Evolutionary conservation across 208 protist genomes (phyloP).

Genomic region (Wallacemonas rigidus): DNA sequence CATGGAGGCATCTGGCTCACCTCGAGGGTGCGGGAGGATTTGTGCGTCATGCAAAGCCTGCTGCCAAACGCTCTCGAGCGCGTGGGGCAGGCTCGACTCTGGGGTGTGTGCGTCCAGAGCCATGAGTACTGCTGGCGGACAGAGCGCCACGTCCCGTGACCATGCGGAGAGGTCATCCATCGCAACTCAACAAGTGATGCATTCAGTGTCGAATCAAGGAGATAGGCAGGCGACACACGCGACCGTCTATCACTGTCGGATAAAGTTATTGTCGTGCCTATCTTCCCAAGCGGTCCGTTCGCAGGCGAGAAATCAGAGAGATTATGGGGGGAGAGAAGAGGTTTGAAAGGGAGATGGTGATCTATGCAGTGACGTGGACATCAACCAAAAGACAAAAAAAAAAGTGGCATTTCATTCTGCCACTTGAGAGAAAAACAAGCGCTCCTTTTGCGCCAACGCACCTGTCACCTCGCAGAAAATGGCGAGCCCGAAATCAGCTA

Average conservation of each 20-base stretch:
- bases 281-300: too few species aligned
- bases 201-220: neutral
- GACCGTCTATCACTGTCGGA: too few species aligned
- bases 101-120: neutral
- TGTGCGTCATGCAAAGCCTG: conserved; percentile 5
- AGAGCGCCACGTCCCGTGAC: neutral
- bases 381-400: too few species aligned
- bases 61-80: neutral
- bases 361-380: neutral
- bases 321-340: neutral
- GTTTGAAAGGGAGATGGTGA: neutral
- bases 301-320: neutral
- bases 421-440: too few species aligned
- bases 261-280: too few species aligned
- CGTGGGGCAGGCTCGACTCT: neutral
- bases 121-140: conserved; percentile 9
- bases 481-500: too few species aligned
- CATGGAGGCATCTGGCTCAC: too few species aligned
- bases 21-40: neutral
- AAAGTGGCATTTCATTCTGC: too few species aligned
- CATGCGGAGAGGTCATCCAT: neutral
- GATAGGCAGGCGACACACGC: neutral
- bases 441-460: too few species aligned
- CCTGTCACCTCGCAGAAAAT: too few species aligned
- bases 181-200: neutral